Evolutionary conservation across 441 rosid species (phyloP), one percentile per base, ranked within the genome.

Genomic region (Aleurites moluccanus): DNA sequence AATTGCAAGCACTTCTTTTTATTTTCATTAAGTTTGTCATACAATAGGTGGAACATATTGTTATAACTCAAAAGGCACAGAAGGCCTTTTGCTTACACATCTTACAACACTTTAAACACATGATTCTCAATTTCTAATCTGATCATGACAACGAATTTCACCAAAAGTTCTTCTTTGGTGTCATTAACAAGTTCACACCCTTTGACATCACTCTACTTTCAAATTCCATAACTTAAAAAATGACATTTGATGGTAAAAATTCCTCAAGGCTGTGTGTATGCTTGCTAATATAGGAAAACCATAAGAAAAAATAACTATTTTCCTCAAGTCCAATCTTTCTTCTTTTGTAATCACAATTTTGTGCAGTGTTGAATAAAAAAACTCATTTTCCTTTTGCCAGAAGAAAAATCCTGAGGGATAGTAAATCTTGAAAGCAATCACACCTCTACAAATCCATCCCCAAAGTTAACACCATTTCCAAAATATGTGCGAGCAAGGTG

Each of bases 381-480:
- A n/a, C n/a, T n/a, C n/a, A n/a, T n/a, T n/a, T n/a, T n/a, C n/a
- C n/a, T n/a, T n/a, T n/a, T n/a, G n/a, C 65, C 40, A 4, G 40
- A 33, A 52, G 35, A 27, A 6, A 13, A 75, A 59, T 13, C 40
- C 60, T 10, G 5, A 61, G 40, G 3, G 23, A 15, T 63, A 57
- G 20, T 18, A 40, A 1, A 40, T 10, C 1, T 8, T 18, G 28
- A 55, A 28, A 35, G 73, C 16, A 57, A 62, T 45, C 53, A 61
- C 86, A 92, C 99, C 99, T 96, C 98, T 28, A 96, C 99, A 66
- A 90, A 93, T 71, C 97, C 99, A 80, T 89, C 98, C 14, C 97
- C 98, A 76, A 91, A 96, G 85, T 82, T 96, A 25, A 89, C 66
- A 20, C 97, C 98, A 78, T 96, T 93, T 57, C 97, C 98, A 64